Evolutionary conservation across 1,139 yeast genomes (phyloP).

Genomic region (Taphrina deformans): DNA sequence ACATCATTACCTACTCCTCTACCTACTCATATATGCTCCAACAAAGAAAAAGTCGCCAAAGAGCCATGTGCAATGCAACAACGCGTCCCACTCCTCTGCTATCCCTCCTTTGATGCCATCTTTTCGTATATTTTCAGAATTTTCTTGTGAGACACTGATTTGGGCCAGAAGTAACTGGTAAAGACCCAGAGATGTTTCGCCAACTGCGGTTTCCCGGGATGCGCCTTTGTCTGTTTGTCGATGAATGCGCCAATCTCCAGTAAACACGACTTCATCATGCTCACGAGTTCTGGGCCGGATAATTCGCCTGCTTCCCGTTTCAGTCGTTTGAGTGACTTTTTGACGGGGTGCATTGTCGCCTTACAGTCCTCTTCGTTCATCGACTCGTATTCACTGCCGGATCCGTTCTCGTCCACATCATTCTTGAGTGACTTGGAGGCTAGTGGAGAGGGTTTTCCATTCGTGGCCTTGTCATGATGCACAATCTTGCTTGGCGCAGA

Average conservation of each 20-base stretch:
- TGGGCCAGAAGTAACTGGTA: conserved; percentile 93
- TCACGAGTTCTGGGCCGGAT: conserved; percentile 83
- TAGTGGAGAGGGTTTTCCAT: conserved; percentile 34
- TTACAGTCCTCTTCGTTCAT: conserved; percentile 79
- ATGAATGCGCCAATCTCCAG: conserved; percentile 78
- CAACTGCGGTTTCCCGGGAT: conserved; percentile 48
- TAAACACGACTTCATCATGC: conserved; percentile 69
- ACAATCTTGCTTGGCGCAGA: neutral
- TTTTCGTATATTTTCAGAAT: conserved; percentile 73
- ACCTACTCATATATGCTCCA: neutral
- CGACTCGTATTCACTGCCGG: conserved; percentile 61
- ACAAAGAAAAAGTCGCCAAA: neutral
- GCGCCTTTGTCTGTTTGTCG: conserved; percentile 45
- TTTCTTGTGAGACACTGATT: conserved; percentile 69
- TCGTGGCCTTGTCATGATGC: neutral
- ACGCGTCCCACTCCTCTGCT: neutral
- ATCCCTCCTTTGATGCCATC: conserved; percentile 17
- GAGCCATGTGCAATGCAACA: neutral
- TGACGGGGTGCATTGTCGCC: conserved; percentile 65
- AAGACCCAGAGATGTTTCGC: conserved; percentile 78
- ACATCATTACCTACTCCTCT: neutral
- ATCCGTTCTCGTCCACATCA: conserved; percentile 13
- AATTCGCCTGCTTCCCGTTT: conserved; percentile 73
- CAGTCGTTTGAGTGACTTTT: conserved; percentile 68
- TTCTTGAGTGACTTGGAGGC: neutral